phyloP scores from a whole-genome alignment of 768 basidiomycete species.

The Podaxis mareebaensis region DNA sequence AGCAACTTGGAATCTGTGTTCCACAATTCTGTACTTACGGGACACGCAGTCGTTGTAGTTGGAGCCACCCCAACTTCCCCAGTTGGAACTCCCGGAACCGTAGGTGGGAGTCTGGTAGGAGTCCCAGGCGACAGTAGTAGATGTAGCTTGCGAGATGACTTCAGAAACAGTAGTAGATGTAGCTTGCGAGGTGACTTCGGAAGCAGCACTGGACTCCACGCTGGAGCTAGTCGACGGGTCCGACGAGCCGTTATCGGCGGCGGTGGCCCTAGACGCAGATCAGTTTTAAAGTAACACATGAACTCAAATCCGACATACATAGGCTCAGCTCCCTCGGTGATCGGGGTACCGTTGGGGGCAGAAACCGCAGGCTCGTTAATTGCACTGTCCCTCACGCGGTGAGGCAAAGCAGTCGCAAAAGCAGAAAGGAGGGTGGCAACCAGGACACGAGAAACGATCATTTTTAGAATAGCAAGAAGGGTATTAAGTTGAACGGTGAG shows the following conservation, averaged over 20 bases:
- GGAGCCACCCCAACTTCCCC: constrained; percentile 50
- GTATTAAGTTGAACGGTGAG: constrained; percentile 50
- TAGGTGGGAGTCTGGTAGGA: constrained; percentile 41
- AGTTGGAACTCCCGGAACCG: constrained; percentile 63
- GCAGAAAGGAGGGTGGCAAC: constrained; percentile 55
- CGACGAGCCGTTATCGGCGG: constrained; percentile 9
- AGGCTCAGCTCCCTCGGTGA: constrained; percentile 40
- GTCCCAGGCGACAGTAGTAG: constrained; percentile 25
- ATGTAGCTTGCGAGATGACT: constrained; percentile 14
- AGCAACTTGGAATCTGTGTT: background rate
- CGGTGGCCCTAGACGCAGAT: background rate
- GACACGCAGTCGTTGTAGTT: constrained; percentile 71
- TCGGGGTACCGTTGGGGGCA: constrained; percentile 44
- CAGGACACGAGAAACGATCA: constrained; percentile 62
- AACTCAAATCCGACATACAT: constrained; percentile 31
- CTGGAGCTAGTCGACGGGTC: background rate
- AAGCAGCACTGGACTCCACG: constrained; percentile 8
- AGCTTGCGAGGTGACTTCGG: constrained; percentile 2
- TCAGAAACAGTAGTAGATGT: constrained; percentile 18
- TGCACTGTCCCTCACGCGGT: constrained; percentile 41
- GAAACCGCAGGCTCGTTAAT: constrained; percentile 42
- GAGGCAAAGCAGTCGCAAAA: constrained; percentile 49
- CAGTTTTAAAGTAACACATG: background rate
- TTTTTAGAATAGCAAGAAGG: constrained; percentile 43
- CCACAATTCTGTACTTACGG: constrained; percentile 42